Evolutionary conservation across 1,139 yeast genomes (phyloP), one percentile per base, ranked within the genome.

Genomic region (Sugiyamaella castrensis): DNA sequence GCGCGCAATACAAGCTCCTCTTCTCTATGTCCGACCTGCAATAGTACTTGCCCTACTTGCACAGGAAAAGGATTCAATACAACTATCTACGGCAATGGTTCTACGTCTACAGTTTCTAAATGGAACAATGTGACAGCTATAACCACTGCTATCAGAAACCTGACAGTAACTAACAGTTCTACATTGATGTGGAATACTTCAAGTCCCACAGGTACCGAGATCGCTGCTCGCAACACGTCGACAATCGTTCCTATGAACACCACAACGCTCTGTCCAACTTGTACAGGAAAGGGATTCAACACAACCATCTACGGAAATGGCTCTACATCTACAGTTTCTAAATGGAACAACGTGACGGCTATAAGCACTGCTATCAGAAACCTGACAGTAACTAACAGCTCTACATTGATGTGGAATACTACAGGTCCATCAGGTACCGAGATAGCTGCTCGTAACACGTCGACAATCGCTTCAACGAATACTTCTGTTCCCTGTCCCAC

Each of bases 161-260:
- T 35, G 12, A 40, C 37, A 13, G 31, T 42, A 19, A 16, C 45
- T 9, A 43, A 40, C n/a, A 44, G 43, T 11, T 16, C 45, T 19
- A 44, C 48, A 19, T 27, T 37, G 8, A 11, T 40, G 12, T 13
- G 19, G n/a, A 34, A 27, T 34, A 28, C 39, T 6, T 19, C 46
- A 8, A 42, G 4, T 9, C 12, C 45, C 13, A 12, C 41, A 15
- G 26, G 15, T 24, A 19, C 42, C 12, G 31, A 50, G 11, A 46
- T 37, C 26, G 35, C 40, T 24, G 27, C 47, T 12, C n/a, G n/a
- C 29, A n/a, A 32, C 4, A 30, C 47, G 6, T 24, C 36, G 28
- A 39, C 48, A 12, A 28, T 47, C 30, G 37, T 40, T 11, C 15
- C 15, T 12, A 15, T 36, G 10, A 19, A 24, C 27, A 12, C 37